These are phyloP conservation scores for Aspergillus arachidicola DNA, from an alignment of 2,329 filamentous ascomycete species.

Conservation along the genomic window DNA sequence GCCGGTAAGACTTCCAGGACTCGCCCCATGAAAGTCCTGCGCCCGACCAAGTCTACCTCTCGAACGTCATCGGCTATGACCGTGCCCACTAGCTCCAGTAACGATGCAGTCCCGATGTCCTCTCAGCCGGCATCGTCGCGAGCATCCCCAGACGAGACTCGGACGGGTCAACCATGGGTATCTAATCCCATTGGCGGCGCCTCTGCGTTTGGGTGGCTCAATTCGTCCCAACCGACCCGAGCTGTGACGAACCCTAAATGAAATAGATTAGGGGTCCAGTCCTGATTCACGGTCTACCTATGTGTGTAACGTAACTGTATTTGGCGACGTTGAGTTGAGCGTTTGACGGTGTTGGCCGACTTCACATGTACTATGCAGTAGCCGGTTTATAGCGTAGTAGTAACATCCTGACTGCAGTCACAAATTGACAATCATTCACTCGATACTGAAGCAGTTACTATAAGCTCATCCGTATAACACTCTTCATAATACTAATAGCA, in stretches of 20 bases:
- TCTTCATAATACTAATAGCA: neutral
- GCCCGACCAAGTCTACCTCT: constrained; percentile 66
- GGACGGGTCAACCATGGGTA: constrained; percentile 55
- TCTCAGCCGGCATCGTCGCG: constrained; percentile 23
- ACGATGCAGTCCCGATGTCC: constrained; percentile 16
- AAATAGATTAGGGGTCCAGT: constrained; percentile 25
- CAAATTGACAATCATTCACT: neutral
- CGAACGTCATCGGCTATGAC: constrained; percentile 34
- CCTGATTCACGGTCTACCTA: constrained; percentile 2
- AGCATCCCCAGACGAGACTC: constrained; percentile 30
- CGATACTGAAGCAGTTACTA: neutral
- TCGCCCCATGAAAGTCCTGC: constrained; percentile 84
- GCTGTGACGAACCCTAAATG: constrained; percentile 24
- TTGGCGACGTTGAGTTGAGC: neutral
- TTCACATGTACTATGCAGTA: constrained; percentile 15
- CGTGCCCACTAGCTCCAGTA: constrained; percentile 15
- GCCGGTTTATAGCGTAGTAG: constrained; percentile 16
- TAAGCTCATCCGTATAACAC: neutral
- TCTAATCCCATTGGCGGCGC: constrained; percentile 89
- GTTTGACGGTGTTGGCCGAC: neutral
- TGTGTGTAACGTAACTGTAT: neutral
- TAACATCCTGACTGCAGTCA: neutral
- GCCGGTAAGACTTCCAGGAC: constrained; percentile 64
- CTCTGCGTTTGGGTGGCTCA: constrained; percentile 93
- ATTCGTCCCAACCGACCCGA: constrained; percentile 40